These are phyloP conservation scores for Diaporthe batatas DNA, from an alignment of 2,329 filamentous ascomycete genomes.

Conservation along the genomic window DNA sequence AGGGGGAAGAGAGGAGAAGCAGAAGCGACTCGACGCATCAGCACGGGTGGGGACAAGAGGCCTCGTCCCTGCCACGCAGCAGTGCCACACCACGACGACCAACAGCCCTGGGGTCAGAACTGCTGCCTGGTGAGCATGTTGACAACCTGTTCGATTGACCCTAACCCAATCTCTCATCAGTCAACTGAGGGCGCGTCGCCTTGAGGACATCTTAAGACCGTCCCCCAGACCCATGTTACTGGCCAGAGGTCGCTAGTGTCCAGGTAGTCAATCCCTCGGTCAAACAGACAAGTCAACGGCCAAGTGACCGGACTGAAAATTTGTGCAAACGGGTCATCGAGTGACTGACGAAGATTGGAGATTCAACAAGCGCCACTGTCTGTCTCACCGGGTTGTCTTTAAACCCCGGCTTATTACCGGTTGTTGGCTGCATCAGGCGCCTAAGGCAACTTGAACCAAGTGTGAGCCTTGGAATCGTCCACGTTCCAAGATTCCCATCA, in stretches of 20 bases:
- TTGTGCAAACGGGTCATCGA: too few species aligned
- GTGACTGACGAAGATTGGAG: background rate
- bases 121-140: background rate
- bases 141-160: background rate
- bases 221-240: too few species aligned
- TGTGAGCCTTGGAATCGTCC: too few species aligned
- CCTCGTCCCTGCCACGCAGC: background rate
- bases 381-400: too few species aligned
- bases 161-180: background rate
- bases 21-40: background rate
- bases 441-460: too few species aligned
- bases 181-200: background rate
- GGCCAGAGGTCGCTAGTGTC: too few species aligned
- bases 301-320: too few species aligned
- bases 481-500: too few species aligned
- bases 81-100: too few species aligned
- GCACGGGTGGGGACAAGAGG: background rate
- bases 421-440: background rate
- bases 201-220: too few species aligned
- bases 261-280: too few species aligned
- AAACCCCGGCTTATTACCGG: background rate
- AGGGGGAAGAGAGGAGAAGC: background rate
- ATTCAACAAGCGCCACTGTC: background rate
- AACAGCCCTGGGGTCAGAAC: background rate
- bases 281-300: background rate